phyloP scores from a whole-genome alignment of 2,329 filamentous ascomycete genomes.

The Scytalidium lignicola region DNA sequence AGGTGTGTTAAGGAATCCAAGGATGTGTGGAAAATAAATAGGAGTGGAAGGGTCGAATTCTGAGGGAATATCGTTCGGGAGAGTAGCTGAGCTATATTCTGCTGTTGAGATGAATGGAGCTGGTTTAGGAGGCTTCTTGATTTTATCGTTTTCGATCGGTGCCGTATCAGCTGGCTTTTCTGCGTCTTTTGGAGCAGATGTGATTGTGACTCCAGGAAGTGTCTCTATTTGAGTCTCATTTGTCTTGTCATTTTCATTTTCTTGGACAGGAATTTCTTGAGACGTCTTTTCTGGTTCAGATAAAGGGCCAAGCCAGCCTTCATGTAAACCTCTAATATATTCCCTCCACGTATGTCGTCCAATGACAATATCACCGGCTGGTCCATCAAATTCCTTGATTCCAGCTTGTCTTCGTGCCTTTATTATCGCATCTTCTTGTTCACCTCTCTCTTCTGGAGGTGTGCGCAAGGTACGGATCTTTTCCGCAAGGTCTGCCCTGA shows the following conservation, averaged over 20 bases:
- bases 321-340: constrained; percentile 86
- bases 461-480: constrained; percentile 69
- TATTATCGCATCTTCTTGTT: constrained; percentile 55
- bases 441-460: constrained; percentile 25
- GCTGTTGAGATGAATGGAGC: constrained; percentile 68
- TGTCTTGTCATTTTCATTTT: constrained; percentile 16
- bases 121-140: constrained; percentile 56
- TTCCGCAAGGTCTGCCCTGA: constrained; percentile 81
- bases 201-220: constrained; percentile 18
- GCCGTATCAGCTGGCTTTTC: constrained; percentile 6
- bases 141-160: constrained; percentile 40
- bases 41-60: constrained; percentile 69
- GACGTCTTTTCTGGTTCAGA: constrained; percentile 48
- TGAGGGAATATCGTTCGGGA: constrained; percentile 62
- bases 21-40: constrained; percentile 79
- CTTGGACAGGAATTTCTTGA: constrained; percentile 15
- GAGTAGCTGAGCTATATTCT: constrained; percentile 62
- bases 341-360: constrained; percentile 96
- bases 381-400: constrained; percentile 66
- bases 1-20: constrained; percentile 88
- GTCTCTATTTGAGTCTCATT: constrained; percentile 20
- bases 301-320: constrained; percentile 90
- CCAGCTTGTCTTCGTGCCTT: constrained; percentile 60
- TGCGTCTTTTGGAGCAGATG: constrained; percentile 23
- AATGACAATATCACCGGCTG: constrained; percentile 80